Base-by-base conservation (phyloP, 176 grass and related monocot species). In the Tillandsia fasciculata region DNA sequence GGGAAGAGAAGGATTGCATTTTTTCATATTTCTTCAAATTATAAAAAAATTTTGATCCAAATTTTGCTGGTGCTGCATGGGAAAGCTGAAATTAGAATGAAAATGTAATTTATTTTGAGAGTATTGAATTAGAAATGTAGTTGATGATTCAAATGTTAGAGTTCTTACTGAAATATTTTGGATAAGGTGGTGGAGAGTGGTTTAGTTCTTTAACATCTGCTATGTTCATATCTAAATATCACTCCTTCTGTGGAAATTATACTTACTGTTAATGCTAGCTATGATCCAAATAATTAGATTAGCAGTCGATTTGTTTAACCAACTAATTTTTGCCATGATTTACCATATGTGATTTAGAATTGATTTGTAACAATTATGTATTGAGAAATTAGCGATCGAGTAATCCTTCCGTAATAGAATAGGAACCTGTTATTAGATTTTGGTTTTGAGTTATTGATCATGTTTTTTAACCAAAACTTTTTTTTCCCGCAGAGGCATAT, bases 401-500 rank as follows among this genome's bases (percentile, higher is more conserved):
- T 61, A 18, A 18, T 61, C 56, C 56, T 7, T n/a, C 17, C 18
- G 12, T 11, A 13, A n/a, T 3, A 13, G 15, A 11, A 56, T 56
- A 56, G 2, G 52, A 56, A 2, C 15, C 13, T 56, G 52, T 13
- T n/a, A 56, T 13, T 5, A 42, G 52, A n/a, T 56, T 0, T 61
- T 23, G 56, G 56, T 61, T 20, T 58, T 18, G 10, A 20, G 18
- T 61, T 14, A 18, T 18, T 61, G 56, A 8, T 8, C 13, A 23
- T 0, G 8, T 9, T 61, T 8, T 68, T 15, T 15, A 23, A 28
- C 14, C 69, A 17, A 20, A 66, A 63, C 56, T 18, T 42, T 64
- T 48, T 49, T 82, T 28, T 5, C 65, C 42, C 79, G 78, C 76
- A 94, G 83, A 82, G 70, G 86, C 86, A 65, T 94, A 88, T 73